Evolutionary conservation across 768 basidiomycete species (phyloP), one percentile per base, ranked within the genome.

Genomic region (Tulasnella sp.): DNA sequence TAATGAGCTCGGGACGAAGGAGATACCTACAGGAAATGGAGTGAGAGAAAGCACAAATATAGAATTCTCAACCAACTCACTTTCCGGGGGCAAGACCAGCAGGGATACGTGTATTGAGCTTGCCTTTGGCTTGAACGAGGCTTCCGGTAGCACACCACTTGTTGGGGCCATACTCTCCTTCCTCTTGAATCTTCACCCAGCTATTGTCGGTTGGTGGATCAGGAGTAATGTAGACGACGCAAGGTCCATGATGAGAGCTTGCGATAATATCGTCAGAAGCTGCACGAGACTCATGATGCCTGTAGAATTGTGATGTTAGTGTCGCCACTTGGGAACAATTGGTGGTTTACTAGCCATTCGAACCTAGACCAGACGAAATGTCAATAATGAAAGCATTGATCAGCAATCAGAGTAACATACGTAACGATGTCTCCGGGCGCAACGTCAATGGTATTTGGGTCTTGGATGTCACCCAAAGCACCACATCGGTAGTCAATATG

Each of bases 1-100:
- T 37, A 25, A 48, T 48, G 1, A 48, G 31, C 33, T 48, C 47
- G 16, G 47, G 47, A 3, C 47, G 47, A n/a, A 48, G 31, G 16
- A 48, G 47, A 22, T 48, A 48, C 20, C 47, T 48, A 12, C 19
- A n/a, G 2, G 6, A 31, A 2, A 16, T 15, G 6, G 4, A 47
- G 3, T 32, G 25, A 8, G 25, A 5, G n/a, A 16, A 24, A 2
- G 5, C 5, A 34, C 15, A 45, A 45, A 29, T 19, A 9, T 16
- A 4, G 32, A 6, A 24, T 13, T n/a, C 13, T 31, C 5, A 32
- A 20, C n/a, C 13, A 7, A 31, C 45, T 32, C 35, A 48, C 47
- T 48, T 48, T 42, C 49, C 49, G 29, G 49, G 37, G n/a, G 49
- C 49, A 15, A 51, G 29, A 9, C 28, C 41, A n/a, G 37, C n/a